Evolutionary conservation across 129 eudicot genomes (phyloP), one percentile per base, ranked within the genome.

Genomic region (Pittosporum tobira): DNA sequence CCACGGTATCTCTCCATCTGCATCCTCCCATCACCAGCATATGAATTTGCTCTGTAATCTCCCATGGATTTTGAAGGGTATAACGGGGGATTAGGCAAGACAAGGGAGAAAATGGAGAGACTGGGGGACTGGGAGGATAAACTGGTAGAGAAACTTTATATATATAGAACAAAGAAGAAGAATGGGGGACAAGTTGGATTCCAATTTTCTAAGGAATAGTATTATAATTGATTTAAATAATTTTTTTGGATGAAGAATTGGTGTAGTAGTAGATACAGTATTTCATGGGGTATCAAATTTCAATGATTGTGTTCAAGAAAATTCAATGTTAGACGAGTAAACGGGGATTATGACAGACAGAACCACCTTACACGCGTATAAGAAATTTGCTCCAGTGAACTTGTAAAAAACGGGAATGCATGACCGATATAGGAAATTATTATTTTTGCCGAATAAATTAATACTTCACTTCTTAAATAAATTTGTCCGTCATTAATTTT

Each of bases 11-110:
- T 63, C 26, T 84, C 84, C 37, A 81, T 31, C 69, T 84, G 84
- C 84, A 76, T 60, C 60, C 72, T 66, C 15, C 51, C 65, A 25
- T 69, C 65, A 26, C 51, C 67, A 52, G 68, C 43, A 70, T 57
- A 78, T 36, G 95, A 76, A 31, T 61, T 80, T 68, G 94, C 76
- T 74, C 82, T 69, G 79, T 70, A 78, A 59, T 77, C 80, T 15
- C 67, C 84, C 95, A 87, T 82, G 57, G 63, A 21, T 52, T 36
- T 24, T 24, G 8, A 3, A 25, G 24, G 40, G 59, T 5, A 10
- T 0, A 24, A 6, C 2, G 6, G 9, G 59, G 59, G 59, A 54
- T 46, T 48, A 24, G 29, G 28, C 13, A n/a, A 19, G 61, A 37
- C 22, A 27, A 30, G 59, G 8, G 63, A 49, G 72, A 28, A 46